Evolutionary conservation across 345 rosid genomes (phyloP), one percentile per base, ranked within the genome.

Genomic region (Abelmoschus esculentus): DNA sequence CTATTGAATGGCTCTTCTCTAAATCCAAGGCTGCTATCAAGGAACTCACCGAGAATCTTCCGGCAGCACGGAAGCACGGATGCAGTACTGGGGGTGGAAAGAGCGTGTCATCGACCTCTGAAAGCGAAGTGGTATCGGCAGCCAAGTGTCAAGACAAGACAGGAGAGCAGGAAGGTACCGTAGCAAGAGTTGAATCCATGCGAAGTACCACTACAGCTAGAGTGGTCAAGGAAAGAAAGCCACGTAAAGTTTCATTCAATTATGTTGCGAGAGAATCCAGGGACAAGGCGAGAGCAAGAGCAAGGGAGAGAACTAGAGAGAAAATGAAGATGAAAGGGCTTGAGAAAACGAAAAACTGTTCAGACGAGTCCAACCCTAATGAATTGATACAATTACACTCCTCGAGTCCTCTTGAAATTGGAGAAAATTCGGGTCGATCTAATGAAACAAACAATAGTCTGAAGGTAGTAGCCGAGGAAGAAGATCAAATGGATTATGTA

Each of bases 1-100:
- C 96, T 11, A 80, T 89, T 0, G 96, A 90, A 75, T 90, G 96
- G 96, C 84, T 90, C 70, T 74, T 92, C 73, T 77, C 89, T 44
- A 86, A 85, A 79, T 92, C 96, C 5, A 92, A 76, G 78, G 70
- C 74, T 10, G 88, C 95, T 1, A 90, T 92, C 72, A 87, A 82
- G 71, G 87, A 90, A 72, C 74, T 89, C 28, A 52, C 77, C 52
- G 87, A 80, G 62, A 84, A 74, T 64, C 46, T 73, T 2, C 72
- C 80, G 9, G 69, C 53, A 14, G 53, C 54, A 44, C 55, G n/a
- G 29, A 77, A 75, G 74, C 62, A 74, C 19, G 46, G 46, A 40
- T 40, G 46, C 46, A 40, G 46, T 40, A 40, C 46, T 9, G 46
- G 46, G 11, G 46, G 46, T 40, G 46, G 46, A 40, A 40, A 40